phyloP scores from a whole-genome alignment of 371 early-diverging fungal species.

The Mucor velutinosus region DNA sequence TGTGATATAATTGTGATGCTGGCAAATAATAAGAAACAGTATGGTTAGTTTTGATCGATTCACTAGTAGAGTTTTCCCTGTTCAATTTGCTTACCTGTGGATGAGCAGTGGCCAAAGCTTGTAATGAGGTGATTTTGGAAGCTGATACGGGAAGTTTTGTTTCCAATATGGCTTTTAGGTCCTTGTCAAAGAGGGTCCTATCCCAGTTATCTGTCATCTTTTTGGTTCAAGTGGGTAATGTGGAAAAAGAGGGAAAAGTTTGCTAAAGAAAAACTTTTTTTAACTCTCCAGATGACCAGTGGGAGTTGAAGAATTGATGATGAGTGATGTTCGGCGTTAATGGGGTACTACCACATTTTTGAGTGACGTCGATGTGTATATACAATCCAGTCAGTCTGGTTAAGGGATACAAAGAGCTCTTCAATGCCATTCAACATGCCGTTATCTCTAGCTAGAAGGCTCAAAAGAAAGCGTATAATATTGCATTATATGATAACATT shows the following conservation, averaged over 20 bases:
- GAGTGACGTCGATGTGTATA: too few relatives aligned
- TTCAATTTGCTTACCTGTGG: constrained; percentile 52
- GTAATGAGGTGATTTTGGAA: constrained; percentile 60
- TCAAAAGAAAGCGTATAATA: too few relatives aligned
- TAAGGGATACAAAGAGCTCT: too few relatives aligned
- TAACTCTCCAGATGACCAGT: neutral
- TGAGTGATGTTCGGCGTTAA: too few relatives aligned
- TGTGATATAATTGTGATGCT: constrained; percentile 61
- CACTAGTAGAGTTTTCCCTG: neutral
- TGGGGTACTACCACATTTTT: too few relatives aligned
- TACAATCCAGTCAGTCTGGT: too few relatives aligned
- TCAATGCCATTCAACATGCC: too few relatives aligned
- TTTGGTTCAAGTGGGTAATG: neutral
- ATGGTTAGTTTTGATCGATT: neutral
- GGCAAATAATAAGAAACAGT: constrained; percentile 27
- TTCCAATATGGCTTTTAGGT: constrained; percentile 55
- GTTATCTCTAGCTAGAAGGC: too few relatives aligned
- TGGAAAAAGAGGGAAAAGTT: neutral
- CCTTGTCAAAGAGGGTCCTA: constrained; percentile 60
- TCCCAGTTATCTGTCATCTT: constrained; percentile 52
- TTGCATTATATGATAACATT: too few relatives aligned
- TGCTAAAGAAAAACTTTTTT: constrained; percentile 2
- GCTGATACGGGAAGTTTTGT: constrained; percentile 64
- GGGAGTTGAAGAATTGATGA: neutral
- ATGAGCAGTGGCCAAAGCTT: constrained; percentile 55